Evolutionary conservation across 805 yeast species (phyloP), one percentile per base, ranked within the genome.

Genomic region (Torulaspora franciscae): DNA sequence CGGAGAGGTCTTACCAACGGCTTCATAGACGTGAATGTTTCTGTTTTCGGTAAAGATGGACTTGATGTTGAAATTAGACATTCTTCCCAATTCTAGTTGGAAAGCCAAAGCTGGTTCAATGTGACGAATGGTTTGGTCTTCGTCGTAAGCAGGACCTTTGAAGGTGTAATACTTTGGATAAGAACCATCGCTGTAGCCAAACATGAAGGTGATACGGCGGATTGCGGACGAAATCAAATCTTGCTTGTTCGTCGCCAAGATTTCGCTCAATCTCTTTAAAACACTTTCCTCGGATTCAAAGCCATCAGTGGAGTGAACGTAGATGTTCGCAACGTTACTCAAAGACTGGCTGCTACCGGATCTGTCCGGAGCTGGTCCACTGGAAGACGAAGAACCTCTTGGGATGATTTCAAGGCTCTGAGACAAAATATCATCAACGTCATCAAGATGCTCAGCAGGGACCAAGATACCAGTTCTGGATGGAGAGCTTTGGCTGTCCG

Each of bases 21-120:
- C 98, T 72, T 90, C 96, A 62, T 93, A 93, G 42, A 95, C 97
- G 63, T 93, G 99, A 53, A 93, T 86, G 73, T 91, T 90, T 72
- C 98, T 83, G 76, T 93, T 93, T 68, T 90, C 97, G 47, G 96
- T 86, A 73, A 86, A 85, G 44, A 91, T 86, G 42, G 96, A 98
- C 66, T 84, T 88, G 70, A 91, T 87, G 71, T 87, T 82, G 72
- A 93, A 93, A 73, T 93, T 95, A 36, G 95, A 87, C 69, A 93
- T 76, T 71, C 98, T 82, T 59, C 87, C 91, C 52, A 93, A 76
- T 71, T 93, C 99, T 56, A 93, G 77, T 73, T 93, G 99, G 85
- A 81, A 93, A 42, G 99, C 98, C 59, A 91, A 75, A 33, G 98
- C 96, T 19, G 99, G 99, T 69, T 93, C 98, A 57, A 93, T 89